Evolutionary conservation across 768 basidiomycete genomes (phyloP).

Genomic region (Russula virescens): DNA sequence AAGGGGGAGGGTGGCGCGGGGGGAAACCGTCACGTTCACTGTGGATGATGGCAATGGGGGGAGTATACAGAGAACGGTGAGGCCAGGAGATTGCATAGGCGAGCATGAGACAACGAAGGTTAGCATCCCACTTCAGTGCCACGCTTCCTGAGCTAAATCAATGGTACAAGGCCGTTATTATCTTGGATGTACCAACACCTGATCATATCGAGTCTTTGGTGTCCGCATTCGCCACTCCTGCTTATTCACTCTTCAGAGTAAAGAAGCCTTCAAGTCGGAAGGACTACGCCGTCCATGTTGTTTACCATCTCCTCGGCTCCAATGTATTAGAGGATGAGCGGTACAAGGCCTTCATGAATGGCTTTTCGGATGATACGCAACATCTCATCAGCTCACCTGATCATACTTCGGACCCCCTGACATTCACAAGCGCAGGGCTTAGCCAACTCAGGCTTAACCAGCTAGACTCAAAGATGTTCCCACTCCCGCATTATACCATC

Average conservation of each 20-base stretch:
- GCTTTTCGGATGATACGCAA: slow-evolving; percentile 58
- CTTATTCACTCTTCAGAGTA: slow-evolving; percentile 47
- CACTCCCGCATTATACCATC: slow-evolving; percentile 50
- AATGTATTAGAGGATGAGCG: slow-evolving; percentile 62
- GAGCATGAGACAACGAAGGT: slow-evolving; percentile 48
- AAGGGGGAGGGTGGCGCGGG: slow-evolving; percentile 56
- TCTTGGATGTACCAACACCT: slow-evolving; percentile 67
- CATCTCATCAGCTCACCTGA: slow-evolving; percentile 69
- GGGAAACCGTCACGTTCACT: slow-evolving; percentile 54
- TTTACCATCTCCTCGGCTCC: slow-evolving; percentile 69
- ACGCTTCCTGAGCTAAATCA: slow-evolving; percentile 1
- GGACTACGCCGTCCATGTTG: slow-evolving; percentile 43
- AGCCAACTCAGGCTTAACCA: slow-evolving; percentile 67
- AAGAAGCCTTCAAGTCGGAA: slow-evolving; percentile 35
- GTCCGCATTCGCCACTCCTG: slow-evolving; percentile 41
- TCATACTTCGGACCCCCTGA: slow-evolving; percentile 56
- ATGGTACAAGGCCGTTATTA: slow-evolving; percentile 47
- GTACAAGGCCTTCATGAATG: slow-evolving; percentile 68
- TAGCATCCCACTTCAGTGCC: slow-evolving; percentile 9
- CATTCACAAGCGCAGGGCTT: slow-evolving; percentile 68
- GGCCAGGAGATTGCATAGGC: slow-evolving; percentile 55
- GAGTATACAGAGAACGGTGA: slow-evolving; percentile 43
- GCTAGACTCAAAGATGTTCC: slow-evolving; percentile 70
- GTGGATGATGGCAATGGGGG: slow-evolving; percentile 43
- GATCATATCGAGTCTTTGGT: slow-evolving; percentile 50